A percentile compares a stretch with the other conserved stretches of the same genome.
Conservation (phyloP, 106 monocot genomes). For the Dendrobium catenatum region DNA sequence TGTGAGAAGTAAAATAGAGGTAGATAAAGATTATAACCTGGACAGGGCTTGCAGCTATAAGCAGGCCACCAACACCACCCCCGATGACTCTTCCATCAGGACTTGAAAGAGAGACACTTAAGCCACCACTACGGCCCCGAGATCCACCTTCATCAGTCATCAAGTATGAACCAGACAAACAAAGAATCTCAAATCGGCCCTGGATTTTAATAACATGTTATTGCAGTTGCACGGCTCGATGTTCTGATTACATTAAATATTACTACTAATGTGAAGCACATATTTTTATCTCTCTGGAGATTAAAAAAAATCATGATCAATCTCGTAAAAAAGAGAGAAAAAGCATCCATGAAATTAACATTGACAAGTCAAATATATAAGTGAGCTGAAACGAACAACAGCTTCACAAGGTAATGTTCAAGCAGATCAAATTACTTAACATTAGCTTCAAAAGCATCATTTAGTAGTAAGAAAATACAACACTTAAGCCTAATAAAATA, state of each 20-base stretch:
- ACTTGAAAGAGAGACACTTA: constrained; percentile 19
- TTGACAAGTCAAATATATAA: no score
- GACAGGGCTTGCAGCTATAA: constrained; percentile 13
- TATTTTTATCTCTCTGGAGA: neutral
- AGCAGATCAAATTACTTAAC: no score
- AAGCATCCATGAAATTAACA: no score
- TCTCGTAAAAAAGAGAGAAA: no score
- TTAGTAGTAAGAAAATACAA: no score
- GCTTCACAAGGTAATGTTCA: no score
- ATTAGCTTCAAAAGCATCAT: no score
- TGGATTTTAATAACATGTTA: constrained; percentile 11
- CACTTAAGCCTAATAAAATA: no score
- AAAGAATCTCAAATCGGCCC: constrained; percentile 51
- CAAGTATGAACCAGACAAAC: constrained; percentile 37
- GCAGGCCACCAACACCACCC: constrained; percentile 14
- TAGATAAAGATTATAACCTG: constrained; percentile 28
- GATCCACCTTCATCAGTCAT: constrained; percentile 33
- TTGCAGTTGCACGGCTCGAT: neutral
- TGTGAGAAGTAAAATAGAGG: constrained; percentile 27
- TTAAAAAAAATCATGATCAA: no score
- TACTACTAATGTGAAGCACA: neutral
- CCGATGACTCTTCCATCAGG: constrained; percentile 20
- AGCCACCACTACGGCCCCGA: constrained; percentile 25
- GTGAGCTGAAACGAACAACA: no score
- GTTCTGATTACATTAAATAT: neutral